A percentile compares a stretch with the other conserved stretches of the same genome.
Conservation (phyloP, 306 rosid genomes). For the Biancaea sappan region DNA sequence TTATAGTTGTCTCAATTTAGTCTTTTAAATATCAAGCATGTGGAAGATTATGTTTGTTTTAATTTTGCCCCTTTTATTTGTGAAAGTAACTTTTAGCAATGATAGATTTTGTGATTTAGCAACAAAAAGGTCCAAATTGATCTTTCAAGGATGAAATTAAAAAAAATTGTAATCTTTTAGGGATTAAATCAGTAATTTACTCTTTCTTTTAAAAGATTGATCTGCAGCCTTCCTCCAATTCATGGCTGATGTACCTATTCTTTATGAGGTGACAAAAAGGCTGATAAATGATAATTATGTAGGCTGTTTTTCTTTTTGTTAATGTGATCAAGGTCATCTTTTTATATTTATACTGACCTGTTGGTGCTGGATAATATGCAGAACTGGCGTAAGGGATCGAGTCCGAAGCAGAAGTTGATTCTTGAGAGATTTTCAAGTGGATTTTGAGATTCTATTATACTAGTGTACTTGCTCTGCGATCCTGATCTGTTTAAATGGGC, state of each 20-base stretch:
- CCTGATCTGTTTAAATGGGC: conserved; percentile 70
- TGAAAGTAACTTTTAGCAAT: too few species aligned
- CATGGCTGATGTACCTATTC: neutral
- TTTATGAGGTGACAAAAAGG: neutral
- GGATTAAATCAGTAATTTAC: too few species aligned
- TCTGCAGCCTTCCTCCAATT: neutral
- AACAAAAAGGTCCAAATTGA: too few species aligned
- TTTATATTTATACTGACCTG: conserved; percentile 29
- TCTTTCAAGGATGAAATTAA: too few species aligned
- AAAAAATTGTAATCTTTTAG: too few species aligned
- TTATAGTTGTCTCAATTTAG: too few species aligned
- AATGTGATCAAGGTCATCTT: neutral
- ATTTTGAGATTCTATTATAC: conserved; percentile 56
- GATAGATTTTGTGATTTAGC: neutral
- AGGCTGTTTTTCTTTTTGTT: neutral
- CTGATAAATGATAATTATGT: neutral
- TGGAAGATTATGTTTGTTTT: too few species aligned
- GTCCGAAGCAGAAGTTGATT: conserved; percentile 91
- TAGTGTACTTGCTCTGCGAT: conserved; percentile 66
- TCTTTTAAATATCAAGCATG: too few species aligned
- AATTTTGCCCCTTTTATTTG: too few species aligned
- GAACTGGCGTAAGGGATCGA: conserved; percentile 89
- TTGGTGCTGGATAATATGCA: conserved; percentile 44
- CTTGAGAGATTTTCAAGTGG: conserved; percentile 41
- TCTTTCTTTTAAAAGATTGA: too few species aligned